Evolutionary conservation across 2,329 filamentous ascomycete genomes (phyloP), one percentile per base, ranked within the genome.

Genomic region (Paecilomyces formosus): DNA sequence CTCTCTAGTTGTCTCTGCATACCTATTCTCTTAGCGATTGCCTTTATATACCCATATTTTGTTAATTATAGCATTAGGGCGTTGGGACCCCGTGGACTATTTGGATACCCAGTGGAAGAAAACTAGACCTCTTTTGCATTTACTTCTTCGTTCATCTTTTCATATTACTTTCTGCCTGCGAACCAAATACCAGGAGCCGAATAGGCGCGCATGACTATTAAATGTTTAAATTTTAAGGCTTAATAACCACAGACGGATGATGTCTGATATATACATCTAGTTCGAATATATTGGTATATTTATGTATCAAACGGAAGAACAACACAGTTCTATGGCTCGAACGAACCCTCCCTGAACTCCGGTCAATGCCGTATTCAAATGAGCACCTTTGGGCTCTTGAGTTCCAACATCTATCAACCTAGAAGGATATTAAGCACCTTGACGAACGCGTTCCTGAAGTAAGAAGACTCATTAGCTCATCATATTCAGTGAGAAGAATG

Each of bases 361-460:
- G 12, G 15, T 39, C 11, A 39, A 39, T 39, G 35, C 12, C 35
- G 15, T 15, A 39, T 39, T 39, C 35, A 39, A 39, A 39, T 39
- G 35, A 39, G 35, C 15, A 15, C 12, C 1, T 39, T 2, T 13
- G 7, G 15, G 12, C 11, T 35, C 31, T 26, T 26, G 11, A 45
- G 54, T 22, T 53, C 45, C 45, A 52, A 15, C 18, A 33, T 28
- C 8, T 28, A 13, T 57, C n/a, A 56, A 18, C 52, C 53, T 39
- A 21, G 12, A 21, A 35, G n/a, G 22, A 53, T 57, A 51, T 58
- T 55, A 57, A 70, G 66, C 22, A 68, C 30, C 49, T 65, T 61
- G 35, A 61, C 60, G 50, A 65, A 57, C 30, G 59, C 31, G 55
- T 68, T 72, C 55, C 72, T 74, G 54, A 12, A 45, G n/a, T 6